Conservation (phyloP, 192 early-diverging fungal genomes). For the Coemansia sp. region DNA sequence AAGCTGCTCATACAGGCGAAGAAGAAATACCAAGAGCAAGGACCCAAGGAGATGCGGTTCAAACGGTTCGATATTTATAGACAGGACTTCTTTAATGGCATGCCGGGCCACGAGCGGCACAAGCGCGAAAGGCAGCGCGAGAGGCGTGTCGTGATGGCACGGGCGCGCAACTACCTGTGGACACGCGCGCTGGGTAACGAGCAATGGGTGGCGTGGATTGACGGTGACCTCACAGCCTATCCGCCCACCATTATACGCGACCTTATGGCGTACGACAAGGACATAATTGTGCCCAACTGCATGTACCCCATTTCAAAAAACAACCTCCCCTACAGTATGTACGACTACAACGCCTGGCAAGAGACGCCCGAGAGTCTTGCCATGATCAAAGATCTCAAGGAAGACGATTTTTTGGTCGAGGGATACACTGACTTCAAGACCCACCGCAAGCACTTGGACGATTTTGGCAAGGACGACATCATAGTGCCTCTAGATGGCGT, state of each 20-base stretch:
- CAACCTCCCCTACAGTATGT: constrained; percentile 56
- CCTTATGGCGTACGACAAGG: constrained; percentile 65
- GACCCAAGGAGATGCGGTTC: constrained; percentile 56
- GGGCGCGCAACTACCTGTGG: constrained; percentile 63
- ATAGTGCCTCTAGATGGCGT: constrained; percentile 65
- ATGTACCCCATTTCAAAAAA: constrained; percentile 37
- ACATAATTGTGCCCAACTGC: constrained; percentile 69
- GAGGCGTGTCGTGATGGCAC: constrained; percentile 63
- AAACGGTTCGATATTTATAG: constrained; percentile 63
- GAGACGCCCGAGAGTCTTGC: constrained; percentile 62
- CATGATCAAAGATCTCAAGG: constrained; percentile 44
- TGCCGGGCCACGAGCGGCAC: constrained; percentile 61
- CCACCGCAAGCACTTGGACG: constrained; percentile 44
- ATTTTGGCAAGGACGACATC: constrained; percentile 43
- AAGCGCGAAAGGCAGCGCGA: constrained; percentile 57
- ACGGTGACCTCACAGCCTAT: constrained; percentile 68
- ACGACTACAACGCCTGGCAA: constrained; percentile 72
- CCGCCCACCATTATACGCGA: constrained; percentile 61
- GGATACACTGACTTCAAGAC: constrained; percentile 46
- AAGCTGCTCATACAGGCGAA: constrained; percentile 48
- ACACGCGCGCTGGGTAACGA: constrained; percentile 60
- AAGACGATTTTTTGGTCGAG: constrained; percentile 43
- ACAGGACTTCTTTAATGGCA: constrained; percentile 57
- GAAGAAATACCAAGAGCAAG: constrained; percentile 43
- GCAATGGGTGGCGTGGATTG: constrained; percentile 74